Conservation (phyloP, 2,329 filamentous ascomycete genomes). For the Simplicillium sp. region DNA sequence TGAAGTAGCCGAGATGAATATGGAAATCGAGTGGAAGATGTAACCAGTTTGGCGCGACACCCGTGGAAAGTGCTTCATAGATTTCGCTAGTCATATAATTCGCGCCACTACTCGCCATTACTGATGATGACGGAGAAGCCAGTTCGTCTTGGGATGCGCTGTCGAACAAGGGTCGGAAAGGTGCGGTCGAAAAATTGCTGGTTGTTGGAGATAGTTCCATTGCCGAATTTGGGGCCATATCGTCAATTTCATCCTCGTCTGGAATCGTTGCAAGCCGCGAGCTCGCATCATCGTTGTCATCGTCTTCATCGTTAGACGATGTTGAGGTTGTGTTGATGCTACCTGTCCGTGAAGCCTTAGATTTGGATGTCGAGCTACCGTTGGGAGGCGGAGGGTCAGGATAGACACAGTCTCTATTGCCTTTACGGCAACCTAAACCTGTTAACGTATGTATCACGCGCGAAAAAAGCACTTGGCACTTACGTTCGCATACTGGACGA, state of each 20-base stretch:
- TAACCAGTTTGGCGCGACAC: constrained; percentile 35
- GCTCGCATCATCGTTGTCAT: constrained; percentile 10
- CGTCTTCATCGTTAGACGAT: constrained; percentile 39
- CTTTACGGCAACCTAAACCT: constrained; percentile 73
- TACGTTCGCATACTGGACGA: constrained; percentile 76
- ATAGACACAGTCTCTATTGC: constrained; percentile 82
- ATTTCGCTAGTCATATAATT: no score
- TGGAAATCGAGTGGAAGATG: constrained; percentile 61
- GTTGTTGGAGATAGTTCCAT: constrained; percentile 9
- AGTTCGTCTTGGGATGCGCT: not conserved
- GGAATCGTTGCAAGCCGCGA: constrained; percentile 40
- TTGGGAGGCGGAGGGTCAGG: constrained; percentile 55
- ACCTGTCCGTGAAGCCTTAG: constrained; percentile 25
- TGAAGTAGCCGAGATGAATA: constrained; percentile 71
- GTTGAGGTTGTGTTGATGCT: constrained; percentile 37
- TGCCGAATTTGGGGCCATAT: constrained; percentile 1
- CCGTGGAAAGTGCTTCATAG: constrained; percentile 8
- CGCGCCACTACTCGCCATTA: not conserved
- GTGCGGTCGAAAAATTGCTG: constrained; percentile 18
- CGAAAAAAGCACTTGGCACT: constrained; percentile 15
- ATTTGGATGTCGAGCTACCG: constrained; percentile 20
- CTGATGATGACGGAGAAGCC: constrained; percentile 11
- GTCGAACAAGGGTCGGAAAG: constrained; percentile 11
- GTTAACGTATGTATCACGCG: constrained; percentile 17
- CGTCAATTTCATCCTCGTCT: constrained; percentile 43